These are phyloP conservation scores for Wickerhamomyces rabaulensis DNA, from an alignment of 805 yeast genomes.

Conservation along the genomic window DNA sequence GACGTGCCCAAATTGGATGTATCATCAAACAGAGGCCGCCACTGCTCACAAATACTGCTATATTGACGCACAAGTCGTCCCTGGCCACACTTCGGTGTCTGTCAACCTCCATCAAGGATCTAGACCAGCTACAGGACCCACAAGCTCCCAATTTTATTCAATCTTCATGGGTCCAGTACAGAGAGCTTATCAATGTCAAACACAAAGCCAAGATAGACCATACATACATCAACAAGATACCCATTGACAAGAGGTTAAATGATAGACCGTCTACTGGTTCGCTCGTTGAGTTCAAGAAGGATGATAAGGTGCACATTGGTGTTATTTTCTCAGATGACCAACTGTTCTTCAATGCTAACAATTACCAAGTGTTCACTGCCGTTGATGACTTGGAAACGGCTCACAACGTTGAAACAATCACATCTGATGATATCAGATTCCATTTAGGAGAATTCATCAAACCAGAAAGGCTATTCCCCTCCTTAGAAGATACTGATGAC, in stretches of 20 bases:
- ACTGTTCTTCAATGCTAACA: slow-evolving; percentile 6
- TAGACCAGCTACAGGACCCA: neutral
- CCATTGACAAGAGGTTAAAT: slow-evolving; percentile 1
- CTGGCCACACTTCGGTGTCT: neutral
- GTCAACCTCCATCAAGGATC: neutral
- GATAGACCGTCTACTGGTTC: slow-evolving; percentile 8
- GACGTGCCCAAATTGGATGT: neutral
- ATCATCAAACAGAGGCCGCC: neutral
- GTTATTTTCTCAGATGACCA: slow-evolving; percentile 7
- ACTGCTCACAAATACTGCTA: neutral
- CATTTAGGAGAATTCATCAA: slow-evolving; percentile 1
- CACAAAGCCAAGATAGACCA: neutral
- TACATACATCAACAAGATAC: neutral
- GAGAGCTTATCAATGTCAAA: neutral
- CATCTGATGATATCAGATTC: slow-evolving; percentile 4
- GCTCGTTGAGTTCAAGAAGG: slow-evolving; percentile 4
- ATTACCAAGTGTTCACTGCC: slow-evolving; percentile 5
- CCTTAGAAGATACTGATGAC: neutral
- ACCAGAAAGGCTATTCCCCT: slow-evolving; percentile 4
- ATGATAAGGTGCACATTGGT: slow-evolving; percentile 1
- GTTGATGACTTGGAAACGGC: neutral
- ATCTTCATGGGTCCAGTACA: neutral
- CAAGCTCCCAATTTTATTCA: neutral
- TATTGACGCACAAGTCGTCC: neutral
- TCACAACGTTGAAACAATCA: neutral